Evolutionary conservation across 2,329 filamentous ascomycete genomes (phyloP), one percentile per base, ranked within the genome.

Genomic region (Cladosporium cucumerinum): DNA sequence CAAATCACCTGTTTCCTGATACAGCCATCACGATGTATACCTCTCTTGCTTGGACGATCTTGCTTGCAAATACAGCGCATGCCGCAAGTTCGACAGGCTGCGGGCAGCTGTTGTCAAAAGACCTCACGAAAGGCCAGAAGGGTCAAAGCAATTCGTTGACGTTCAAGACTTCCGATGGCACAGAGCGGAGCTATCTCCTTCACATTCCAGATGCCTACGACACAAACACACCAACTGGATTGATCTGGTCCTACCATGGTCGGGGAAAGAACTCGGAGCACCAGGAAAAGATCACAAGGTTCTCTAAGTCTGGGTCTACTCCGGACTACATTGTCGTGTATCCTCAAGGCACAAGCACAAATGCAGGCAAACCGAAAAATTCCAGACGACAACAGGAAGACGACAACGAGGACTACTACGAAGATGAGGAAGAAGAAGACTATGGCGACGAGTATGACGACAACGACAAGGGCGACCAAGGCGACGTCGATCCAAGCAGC

Each of bases 221-320:
- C 25, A 65, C 65, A 12, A 71, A 74, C 55, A 75, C 62, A 1
- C 74, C 79, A 2, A 71, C 76, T 0, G 77, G 80, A 0, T 64
- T 84, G 32, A 80, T 82, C 49, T 75, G 84, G 48, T 82, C 81
- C 0, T 84, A 78, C 69, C 80, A 83, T 62, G 82, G 82, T 5
- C 74, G 78, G 2, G 71, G 69, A 23, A 74, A 78, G 49, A 69
- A 73, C 34, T 75, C 76, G 58, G 62, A 72, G 39, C 72, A 73
- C 5, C 75, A 82, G 66, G 78, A 82, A 68, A 64, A 69, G 1
- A 71, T 82, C 0, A 79, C 79, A 16, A 75, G 78, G 51, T 81
- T 84, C 68, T 80, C 80, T 5, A 80, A 83, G 58, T 69, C 75
- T 3, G 70, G 72, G 1, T 80, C 79, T 69, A 82, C 82, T 32